phyloP scores from a whole-genome alignment of 228 moss, liverwort and hornwort genomes.

The Sphagnum fallax region DNA sequence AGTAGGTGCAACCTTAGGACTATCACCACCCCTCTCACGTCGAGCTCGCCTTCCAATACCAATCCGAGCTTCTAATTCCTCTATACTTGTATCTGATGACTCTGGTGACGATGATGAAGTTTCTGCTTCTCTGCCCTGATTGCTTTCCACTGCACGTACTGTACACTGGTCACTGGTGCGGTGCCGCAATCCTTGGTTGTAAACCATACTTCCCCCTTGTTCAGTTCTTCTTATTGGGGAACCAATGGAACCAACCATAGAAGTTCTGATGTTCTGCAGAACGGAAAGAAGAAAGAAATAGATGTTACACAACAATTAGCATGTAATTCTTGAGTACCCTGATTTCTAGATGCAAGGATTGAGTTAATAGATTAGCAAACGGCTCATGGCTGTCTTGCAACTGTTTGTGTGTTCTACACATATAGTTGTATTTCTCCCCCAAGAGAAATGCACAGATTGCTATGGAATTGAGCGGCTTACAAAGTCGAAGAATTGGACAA shows the following conservation, averaged over 20 bases:
- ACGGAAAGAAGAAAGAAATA: too few species aligned
- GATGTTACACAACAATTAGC: too few species aligned
- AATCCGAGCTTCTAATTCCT: constrained; percentile 66
- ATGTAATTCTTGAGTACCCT: too few species aligned
- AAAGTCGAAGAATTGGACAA: too few species aligned
- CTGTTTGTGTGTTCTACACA: too few species aligned
- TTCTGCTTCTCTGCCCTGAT: constrained; percentile 16
- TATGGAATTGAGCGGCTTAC: too few species aligned
- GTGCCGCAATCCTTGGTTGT: neutral
- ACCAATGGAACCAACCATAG: neutral
- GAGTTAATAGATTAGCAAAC: too few species aligned
- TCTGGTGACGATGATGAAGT: neutral
- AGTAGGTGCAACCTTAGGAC: constrained; percentile 13
- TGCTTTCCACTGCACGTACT: constrained; percentile 17
- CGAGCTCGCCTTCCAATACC: constrained; percentile 74
- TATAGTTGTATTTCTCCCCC: too few species aligned
- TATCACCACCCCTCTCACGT: constrained; percentile 15
- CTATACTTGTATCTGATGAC: constrained; percentile 33
- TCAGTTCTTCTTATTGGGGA: neutral
- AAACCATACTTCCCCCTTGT: neutral
- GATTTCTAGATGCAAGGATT: too few species aligned
- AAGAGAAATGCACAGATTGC: too few species aligned
- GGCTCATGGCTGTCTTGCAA: too few species aligned
- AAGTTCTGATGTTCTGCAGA: neutral
- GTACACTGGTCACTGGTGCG: neutral